phyloP scores from a whole-genome alignment of 257 asterid species.

The Solanum pimpinellifolium region DNA sequence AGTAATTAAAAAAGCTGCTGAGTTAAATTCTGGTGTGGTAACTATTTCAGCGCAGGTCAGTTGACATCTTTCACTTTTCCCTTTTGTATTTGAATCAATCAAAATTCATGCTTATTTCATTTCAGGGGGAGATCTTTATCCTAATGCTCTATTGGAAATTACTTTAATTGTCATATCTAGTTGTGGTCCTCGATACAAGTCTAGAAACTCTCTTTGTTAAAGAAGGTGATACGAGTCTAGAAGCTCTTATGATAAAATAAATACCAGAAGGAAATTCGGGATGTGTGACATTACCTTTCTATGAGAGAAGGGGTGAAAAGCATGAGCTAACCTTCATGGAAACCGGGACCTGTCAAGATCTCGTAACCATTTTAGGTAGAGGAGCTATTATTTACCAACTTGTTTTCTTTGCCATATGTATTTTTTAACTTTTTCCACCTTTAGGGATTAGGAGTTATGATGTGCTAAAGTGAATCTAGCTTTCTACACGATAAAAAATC shows the following conservation, averaged over 20 bases:
- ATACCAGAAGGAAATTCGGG: neutral
- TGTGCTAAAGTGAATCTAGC: neutral
- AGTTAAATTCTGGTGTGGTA: constrained; percentile 71
- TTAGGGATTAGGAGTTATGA: neutral
- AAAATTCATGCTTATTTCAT: neutral
- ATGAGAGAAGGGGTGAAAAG: neutral
- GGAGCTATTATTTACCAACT: neutral
- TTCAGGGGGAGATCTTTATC: neutral
- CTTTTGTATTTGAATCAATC: neutral
- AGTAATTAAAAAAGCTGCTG: constrained; percentile 63
- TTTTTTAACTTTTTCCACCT: neutral
- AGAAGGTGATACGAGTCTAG: neutral
- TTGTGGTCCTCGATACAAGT: neutral
- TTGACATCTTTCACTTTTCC: constrained; percentile 1
- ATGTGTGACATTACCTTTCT: neutral
- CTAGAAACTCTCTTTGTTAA: neutral
- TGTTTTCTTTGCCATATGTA: neutral
- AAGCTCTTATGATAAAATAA: neutral
- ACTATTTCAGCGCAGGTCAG: constrained; percentile 97
- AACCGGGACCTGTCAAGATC: neutral
- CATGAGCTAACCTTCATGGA: neutral
- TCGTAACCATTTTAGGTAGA: neutral
- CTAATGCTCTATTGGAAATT: neutral
- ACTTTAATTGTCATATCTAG: neutral
- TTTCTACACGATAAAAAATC: neutral